phyloP scores from a whole-genome alignment of 768 basidiomycete genomes.

The Tubosaeta brunneosetosa region DNA sequence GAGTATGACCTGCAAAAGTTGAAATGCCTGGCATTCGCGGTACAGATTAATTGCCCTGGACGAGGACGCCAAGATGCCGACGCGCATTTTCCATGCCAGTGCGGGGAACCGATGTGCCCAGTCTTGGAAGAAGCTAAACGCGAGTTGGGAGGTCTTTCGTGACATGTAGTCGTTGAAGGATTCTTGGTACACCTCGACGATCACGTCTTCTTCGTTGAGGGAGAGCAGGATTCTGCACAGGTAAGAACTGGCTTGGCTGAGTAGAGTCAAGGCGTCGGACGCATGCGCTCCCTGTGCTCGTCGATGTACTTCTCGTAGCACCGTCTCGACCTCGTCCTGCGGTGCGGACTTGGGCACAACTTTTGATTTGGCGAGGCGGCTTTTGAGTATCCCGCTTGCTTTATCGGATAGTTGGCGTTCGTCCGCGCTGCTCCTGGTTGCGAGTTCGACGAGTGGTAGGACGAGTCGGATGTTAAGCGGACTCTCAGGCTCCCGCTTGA shows the following conservation, averaged over 20 bases:
- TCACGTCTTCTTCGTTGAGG: slow-evolving; percentile 34
- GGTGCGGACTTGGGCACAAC: slow-evolving; percentile 45
- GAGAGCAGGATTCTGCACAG: slow-evolving; percentile 50
- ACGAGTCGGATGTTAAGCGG: slow-evolving; percentile 63
- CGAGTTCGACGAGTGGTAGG: slow-evolving; percentile 72
- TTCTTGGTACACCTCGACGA: slow-evolving; percentile 53
- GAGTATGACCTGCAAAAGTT: slow-evolving; percentile 63
- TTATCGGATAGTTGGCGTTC: slow-evolving; percentile 90
- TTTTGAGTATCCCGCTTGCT: slow-evolving; percentile 71
- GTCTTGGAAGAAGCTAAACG: slow-evolving; percentile 71
- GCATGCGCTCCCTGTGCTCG: slow-evolving; percentile 66
- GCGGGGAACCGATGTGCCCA: slow-evolving; percentile 63
- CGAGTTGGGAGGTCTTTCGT: slow-evolving; percentile 75
- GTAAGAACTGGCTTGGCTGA: slow-evolving; percentile 70
- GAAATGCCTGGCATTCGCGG: slow-evolving; percentile 69
- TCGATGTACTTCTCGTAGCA: slow-evolving; percentile 62
- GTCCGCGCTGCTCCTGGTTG: slow-evolving; percentile 60
- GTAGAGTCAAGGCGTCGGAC: slow-evolving; percentile 54
- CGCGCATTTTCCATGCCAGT: slow-evolving; percentile 61
- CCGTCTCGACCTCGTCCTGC: slow-evolving; percentile 34
- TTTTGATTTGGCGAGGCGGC: slow-evolving; percentile 69
- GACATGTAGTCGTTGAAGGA: slow-evolving; percentile 74
- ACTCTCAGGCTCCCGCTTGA: slow-evolving; percentile 74
- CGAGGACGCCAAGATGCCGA: slow-evolving; percentile 52
- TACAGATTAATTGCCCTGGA: slow-evolving; percentile 69